These are phyloP conservation scores for Draba incana DNA, from an alignment of 345 rosid species.

Conservation along the genomic window DNA sequence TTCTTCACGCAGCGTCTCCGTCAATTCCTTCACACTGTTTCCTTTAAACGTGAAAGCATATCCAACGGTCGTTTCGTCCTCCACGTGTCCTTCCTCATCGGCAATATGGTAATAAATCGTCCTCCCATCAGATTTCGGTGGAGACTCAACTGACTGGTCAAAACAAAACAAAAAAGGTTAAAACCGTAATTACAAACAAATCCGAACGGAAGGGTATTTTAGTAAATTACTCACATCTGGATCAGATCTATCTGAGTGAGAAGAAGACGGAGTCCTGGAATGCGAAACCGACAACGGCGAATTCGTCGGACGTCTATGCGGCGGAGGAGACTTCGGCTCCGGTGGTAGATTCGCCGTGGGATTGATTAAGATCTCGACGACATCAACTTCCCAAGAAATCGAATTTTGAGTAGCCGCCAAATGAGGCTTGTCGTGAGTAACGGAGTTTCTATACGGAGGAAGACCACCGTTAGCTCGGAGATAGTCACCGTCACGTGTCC, in stretches of 20 bases:
- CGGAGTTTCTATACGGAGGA: conserved; percentile 82
- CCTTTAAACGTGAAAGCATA: conserved; percentile 77
- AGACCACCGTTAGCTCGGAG: conserved; percentile 72
- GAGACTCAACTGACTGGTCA: conserved; percentile 73
- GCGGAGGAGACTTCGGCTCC: conserved; percentile 40
- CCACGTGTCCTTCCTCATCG: conserved; percentile 70
- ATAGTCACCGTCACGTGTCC: conserved; percentile 61
- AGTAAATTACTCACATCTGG: conserved; percentile 60
- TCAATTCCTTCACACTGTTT: conserved; percentile 69
- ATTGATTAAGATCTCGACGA: conserved; percentile 53
- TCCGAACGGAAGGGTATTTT: conserved; percentile 1
- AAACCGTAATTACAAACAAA: not conserved
- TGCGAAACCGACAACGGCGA: conserved; percentile 37
- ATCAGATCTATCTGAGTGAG: conserved; percentile 49
- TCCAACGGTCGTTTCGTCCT: conserved; percentile 60
- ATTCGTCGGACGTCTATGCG: conserved; percentile 52
- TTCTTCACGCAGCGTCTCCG: conserved; percentile 69
- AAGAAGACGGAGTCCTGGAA: conserved; percentile 56
- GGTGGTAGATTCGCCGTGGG: conserved; percentile 10
- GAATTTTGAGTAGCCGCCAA: conserved; percentile 68
- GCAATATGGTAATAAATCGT: conserved; percentile 81
- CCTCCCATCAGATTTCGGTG: conserved; percentile 82
- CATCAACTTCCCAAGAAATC: conserved; percentile 71
- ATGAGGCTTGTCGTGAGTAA: conserved; percentile 75
- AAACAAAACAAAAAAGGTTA: not conserved